Evolutionary conservation across 208 protist species (phyloP).

Genomic region (Wallacemonas collosoma): DNA sequence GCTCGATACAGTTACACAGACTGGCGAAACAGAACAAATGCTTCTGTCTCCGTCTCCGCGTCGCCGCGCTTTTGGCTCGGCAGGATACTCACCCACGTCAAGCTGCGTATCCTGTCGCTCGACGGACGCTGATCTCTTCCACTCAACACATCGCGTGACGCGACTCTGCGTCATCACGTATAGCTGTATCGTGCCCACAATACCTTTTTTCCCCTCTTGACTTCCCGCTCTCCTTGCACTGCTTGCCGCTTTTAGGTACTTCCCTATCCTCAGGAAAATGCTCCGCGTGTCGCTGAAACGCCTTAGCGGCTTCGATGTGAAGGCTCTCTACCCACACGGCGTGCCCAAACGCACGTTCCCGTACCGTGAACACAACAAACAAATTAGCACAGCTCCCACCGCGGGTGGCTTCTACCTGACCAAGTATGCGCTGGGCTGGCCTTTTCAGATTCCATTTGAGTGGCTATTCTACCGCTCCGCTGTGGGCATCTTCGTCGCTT

Average conservation of each 20-base stretch:
- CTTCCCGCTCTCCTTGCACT: neutral
- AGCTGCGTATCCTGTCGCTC: too few species aligned
- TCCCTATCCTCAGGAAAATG: conserved; percentile 36
- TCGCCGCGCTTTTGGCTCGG: too few species aligned
- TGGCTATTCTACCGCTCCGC: conserved; percentile 89
- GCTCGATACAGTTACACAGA: too few species aligned
- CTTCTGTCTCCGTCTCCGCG: too few species aligned
- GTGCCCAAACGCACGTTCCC: conserved; percentile 90
- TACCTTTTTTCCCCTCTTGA: neutral
- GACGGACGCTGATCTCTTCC: too few species aligned
- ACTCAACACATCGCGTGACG: too few species aligned
- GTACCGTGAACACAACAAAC: conserved; percentile 86
- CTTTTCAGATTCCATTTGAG: conserved; percentile 90
- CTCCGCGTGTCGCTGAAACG: conserved; percentile 46
- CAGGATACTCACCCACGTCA: too few species aligned
- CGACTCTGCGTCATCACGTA: too few species aligned
- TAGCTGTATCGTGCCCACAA: neutral
- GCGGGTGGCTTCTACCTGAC: conserved; percentile 85
- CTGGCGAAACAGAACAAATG: too few species aligned
- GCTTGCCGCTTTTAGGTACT: neutral
- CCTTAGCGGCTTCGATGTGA: conserved; percentile 75
- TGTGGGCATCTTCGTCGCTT: conserved; percentile 62
- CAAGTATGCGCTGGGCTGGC: conserved; percentile 85
- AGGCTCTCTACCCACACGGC: conserved; percentile 81
- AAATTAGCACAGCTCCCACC: conserved; percentile 80